A percentile compares a stretch with the other conserved stretches of the same genome.
These are phyloP conservation scores for Poa annua DNA, from an alignment of 176 grass and related monocot species.

Conservation along the genomic window DNA sequence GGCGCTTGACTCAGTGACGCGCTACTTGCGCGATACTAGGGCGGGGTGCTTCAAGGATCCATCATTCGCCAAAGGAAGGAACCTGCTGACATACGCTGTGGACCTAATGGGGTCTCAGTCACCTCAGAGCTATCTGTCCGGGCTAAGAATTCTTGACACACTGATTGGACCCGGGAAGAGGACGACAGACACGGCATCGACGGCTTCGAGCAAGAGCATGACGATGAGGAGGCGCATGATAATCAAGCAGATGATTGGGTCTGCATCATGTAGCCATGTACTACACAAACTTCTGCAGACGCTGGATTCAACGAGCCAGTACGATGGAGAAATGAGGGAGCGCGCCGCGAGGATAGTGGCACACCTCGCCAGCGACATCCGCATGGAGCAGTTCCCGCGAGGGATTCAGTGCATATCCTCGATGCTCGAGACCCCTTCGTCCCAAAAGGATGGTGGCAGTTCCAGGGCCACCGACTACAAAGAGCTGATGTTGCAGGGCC, in stretches of 20 bases:
- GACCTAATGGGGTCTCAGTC: background rate
- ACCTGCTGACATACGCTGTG: background rate
- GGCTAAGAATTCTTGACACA: background rate
- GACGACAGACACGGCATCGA: background rate
- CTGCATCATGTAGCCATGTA: background rate
- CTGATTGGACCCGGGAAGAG: background rate
- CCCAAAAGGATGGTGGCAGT: background rate
- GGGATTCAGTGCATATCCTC: constrained; percentile 10
- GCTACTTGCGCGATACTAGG: background rate
- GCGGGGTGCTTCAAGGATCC: constrained; percentile 1
- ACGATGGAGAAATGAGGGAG: background rate
- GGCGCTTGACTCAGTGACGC: background rate
- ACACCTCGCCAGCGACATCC: background rate
- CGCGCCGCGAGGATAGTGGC: background rate
- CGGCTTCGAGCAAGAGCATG: background rate
- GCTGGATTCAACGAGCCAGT: background rate
- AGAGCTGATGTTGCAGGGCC: background rate
- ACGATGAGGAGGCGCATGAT: background rate
- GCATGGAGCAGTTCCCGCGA: background rate
- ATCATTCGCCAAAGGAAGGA: background rate
- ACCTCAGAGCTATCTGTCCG: background rate
- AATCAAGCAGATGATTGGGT: background rate
- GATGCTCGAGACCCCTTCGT: background rate
- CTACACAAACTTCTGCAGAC: background rate
- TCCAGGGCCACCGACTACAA: background rate